phyloP scores from a whole-genome alignment of 2,329 filamentous ascomycete species.

The Fusarium nurragi region DNA sequence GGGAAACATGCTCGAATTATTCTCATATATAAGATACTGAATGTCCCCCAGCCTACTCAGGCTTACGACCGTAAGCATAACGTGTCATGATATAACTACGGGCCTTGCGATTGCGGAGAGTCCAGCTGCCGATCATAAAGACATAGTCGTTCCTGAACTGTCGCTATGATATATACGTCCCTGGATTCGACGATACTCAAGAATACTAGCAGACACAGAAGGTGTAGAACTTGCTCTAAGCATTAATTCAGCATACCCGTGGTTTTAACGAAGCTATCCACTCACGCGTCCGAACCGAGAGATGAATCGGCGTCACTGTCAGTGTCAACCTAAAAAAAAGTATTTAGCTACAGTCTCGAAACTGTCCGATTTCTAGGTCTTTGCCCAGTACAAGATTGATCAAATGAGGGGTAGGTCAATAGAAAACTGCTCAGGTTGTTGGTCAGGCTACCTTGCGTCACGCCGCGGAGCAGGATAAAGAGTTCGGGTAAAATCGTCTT shows the following conservation, averaged over 20 bases:
- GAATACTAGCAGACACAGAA: slow-evolving; percentile 19
- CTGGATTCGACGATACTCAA: slow-evolving; percentile 22
- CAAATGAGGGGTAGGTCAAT: not conserved
- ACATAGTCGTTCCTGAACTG: slow-evolving; percentile 15
- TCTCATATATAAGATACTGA: too few species aligned
- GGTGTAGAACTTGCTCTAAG: slow-evolving; percentile 16
- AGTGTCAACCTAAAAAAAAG: not conserved
- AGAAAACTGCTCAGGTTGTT: not conserved
- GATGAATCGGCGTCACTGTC: not conserved
- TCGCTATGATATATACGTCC: slow-evolving; percentile 28
- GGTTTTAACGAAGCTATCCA: rapidly evolving
- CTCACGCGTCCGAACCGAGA: not conserved
- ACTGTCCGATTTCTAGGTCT: rapidly evolving
- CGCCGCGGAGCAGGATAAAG: too few species aligned
- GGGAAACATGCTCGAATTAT: too few species aligned
- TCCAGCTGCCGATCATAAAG: slow-evolving; percentile 15
- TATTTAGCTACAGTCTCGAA: too few species aligned
- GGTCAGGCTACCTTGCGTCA: not conserved
- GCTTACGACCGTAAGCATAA: slow-evolving; percentile 35
- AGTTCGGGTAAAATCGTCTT: too few species aligned
- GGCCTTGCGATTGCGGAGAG: slow-evolving; percentile 24
- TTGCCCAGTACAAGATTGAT: rapidly evolving
- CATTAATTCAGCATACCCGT: not conserved
- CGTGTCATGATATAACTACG: slow-evolving; percentile 35
- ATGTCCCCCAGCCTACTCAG: not conserved